Evolutionary conservation across 371 early-diverging fungal species (phyloP), one percentile per base, ranked within the genome.

Genomic region (Zychaea mexicana): DNA sequence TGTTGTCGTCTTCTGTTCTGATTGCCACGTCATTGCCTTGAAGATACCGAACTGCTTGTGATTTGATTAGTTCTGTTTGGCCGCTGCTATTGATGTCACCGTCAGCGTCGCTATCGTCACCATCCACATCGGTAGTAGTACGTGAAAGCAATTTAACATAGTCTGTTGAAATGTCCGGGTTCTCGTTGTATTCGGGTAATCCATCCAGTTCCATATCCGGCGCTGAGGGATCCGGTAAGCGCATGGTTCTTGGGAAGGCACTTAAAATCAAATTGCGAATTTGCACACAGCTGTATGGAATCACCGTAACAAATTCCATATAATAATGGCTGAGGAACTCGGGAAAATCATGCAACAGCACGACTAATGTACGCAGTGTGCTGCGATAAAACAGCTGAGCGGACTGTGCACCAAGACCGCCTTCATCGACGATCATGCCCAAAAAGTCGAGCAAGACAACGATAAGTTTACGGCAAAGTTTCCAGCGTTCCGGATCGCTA

Each of bases 281-380:
- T 76, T 99, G 99, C 32, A 97, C 88, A 79, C 98, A 97, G 1
- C 86, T 78, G 32, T 87, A 82, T 1, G 99, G 99, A 53, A 99
- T 94, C 17, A 89, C 90, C 69, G 93, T 91, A 60, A 94, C 88
- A 64, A 99, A 91, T 38, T 88, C 82, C 59, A 92, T 89, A 69
- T 95, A 94, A 64, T 96, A 92, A 56, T 88, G 89, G 65, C 95
- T 91, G 39, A 99, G 76, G 73, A 98, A 99, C 72, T 97, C 97
- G 33, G 98, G 99, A 76, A 94, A 97, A 76, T 99, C 99, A 70
- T 97, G 98, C 63, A 97, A 75, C 6, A 98, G 72, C 1, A 97
- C 91, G 30, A 98, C 83, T n/a, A 97, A 73, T 9, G 96, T 87
- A 22, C 98, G 88, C 8, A 97, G 82, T 0, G 94, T 90, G 8